A percentile compares a stretch with the other conserved stretches of the same genome.
These are phyloP conservation scores for Claviceps cyperi DNA, from an alignment of 2,329 filamentous ascomycete genomes.

Conservation along the genomic window DNA sequence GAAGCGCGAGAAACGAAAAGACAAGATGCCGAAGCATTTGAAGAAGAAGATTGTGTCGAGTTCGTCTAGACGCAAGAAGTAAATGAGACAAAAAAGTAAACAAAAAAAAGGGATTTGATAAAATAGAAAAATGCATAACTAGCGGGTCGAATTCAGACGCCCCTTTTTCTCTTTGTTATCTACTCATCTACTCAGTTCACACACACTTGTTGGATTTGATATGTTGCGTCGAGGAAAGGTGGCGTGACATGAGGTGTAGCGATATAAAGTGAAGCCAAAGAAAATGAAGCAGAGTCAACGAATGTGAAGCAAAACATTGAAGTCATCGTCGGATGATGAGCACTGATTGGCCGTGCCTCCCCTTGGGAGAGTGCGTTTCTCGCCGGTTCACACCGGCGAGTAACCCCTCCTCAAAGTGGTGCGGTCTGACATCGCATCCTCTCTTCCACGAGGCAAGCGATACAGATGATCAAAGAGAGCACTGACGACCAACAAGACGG, in stretches of 20 bases:
- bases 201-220: no score
- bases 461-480: constrained; percentile 38
- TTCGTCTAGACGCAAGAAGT: constrained; percentile 49
- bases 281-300: no score
- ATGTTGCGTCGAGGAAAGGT: no score
- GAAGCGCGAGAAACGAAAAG: constrained; percentile 82
- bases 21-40: constrained; percentile 90
- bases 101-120: background rate
- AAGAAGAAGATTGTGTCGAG: constrained; percentile 75
- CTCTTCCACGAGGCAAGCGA: background rate
- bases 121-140: no score
- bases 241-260: no score
- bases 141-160: no score
- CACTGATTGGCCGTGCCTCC: constrained; percentile 18
- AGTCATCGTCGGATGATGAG: constrained; percentile 32
- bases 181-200: no score
- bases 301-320: no score
- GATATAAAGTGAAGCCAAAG: no score
- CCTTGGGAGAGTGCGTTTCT: constrained; percentile 16
- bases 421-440: constrained; percentile 4
- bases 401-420: constrained; percentile 23
- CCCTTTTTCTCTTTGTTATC: no score
- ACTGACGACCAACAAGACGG: constrained; percentile 15
- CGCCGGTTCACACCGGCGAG: constrained; percentile 9
- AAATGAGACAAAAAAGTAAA: constrained; percentile 10